Evolutionary conservation across 768 basidiomycete species (phyloP).

Genomic region (Trametes cingulata): DNA sequence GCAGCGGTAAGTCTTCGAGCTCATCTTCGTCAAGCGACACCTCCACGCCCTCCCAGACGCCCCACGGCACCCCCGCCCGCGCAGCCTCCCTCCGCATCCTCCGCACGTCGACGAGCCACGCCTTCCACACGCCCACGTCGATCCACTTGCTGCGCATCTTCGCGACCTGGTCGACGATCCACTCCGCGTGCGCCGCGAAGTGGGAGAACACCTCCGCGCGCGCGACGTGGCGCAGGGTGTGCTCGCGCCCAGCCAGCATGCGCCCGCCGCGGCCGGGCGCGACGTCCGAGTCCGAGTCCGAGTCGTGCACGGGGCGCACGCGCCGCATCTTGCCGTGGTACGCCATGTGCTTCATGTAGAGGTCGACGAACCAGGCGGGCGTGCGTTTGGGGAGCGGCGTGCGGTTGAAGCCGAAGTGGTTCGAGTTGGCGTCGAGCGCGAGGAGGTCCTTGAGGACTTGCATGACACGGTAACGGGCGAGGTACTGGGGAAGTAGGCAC

Average conservation of each 20-base stretch:
- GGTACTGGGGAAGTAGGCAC: constrained; percentile 35
- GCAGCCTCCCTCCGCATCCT: constrained; percentile 4
- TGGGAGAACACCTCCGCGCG: constrained; percentile 49
- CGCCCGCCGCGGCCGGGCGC: constrained; percentile 33
- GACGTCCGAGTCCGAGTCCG: constrained; percentile 26
- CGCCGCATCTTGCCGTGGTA: constrained; percentile 25
- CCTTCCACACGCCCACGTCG: constrained; percentile 48
- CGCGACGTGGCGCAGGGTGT: constrained; percentile 50
- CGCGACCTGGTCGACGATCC: constrained; percentile 55
- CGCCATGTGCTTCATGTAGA: constrained; percentile 39
- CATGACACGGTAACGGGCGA: constrained; percentile 52
- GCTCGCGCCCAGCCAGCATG: constrained; percentile 32
- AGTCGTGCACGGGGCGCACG: constrained; percentile 39
- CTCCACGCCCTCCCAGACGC: constrained; percentile 1
- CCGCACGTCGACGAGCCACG: constrained; percentile 33
- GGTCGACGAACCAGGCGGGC: constrained; percentile 50
- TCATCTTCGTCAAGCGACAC: not conserved
- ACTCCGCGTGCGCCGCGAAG: constrained; percentile 58
- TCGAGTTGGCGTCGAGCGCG: constrained; percentile 30
- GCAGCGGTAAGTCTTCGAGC: not conserved
- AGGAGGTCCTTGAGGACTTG: constrained; percentile 49
- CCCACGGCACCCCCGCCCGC: constrained; percentile 7
- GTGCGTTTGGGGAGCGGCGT: constrained; percentile 42
- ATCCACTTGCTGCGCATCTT: constrained; percentile 35
- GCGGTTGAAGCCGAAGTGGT: not conserved